phyloP scores from a whole-genome alignment of 495 filamentous ascomycete species.

The Aspergillus indologenus region DNA sequence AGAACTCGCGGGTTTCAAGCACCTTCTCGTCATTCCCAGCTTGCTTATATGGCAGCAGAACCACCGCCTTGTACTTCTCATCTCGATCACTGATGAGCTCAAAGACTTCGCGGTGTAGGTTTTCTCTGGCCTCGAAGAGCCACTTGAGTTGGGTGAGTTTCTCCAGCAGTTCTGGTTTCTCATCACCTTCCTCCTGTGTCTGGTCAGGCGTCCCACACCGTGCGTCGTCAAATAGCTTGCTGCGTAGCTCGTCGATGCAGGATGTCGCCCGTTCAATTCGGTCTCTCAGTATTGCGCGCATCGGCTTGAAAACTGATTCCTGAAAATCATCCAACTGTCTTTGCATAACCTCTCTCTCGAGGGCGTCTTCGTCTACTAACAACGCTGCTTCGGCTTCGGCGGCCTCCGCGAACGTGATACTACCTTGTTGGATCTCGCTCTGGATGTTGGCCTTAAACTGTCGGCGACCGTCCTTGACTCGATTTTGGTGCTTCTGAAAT shows the following conservation, averaged over 20 bases:
- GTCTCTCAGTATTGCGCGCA: constrained; percentile 67
- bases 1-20: constrained; percentile 73
- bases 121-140: constrained; percentile 92
- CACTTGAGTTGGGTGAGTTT: constrained; percentile 93
- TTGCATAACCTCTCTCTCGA: constrained; percentile 61
- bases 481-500: constrained; percentile 36
- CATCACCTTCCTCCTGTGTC: constrained; percentile 91
- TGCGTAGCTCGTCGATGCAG: constrained; percentile 67
- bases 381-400: constrained; percentile 71
- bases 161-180: constrained; percentile 89
- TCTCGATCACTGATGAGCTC: constrained; percentile 81
- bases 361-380: constrained; percentile 57
- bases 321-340: constrained; percentile 76
- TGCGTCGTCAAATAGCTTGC: constrained; percentile 69
- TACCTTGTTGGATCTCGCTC: constrained; percentile 67
- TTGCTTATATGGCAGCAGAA: constrained; percentile 76
- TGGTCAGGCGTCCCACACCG: constrained; percentile 70
- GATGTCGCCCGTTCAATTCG: constrained; percentile 60
- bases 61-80: constrained; percentile 75
- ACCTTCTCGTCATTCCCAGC: constrained; percentile 69
- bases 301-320: constrained; percentile 66
- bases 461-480: constrained; percentile 45
- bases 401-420: constrained; percentile 75
- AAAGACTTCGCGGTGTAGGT: constrained; percentile 77
- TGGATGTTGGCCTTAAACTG: constrained; percentile 65